A percentile compares a stretch with the other conserved stretches of the same genome.
Conservation (phyloP, 108 stramenopile genomes). For the Aurantiochytrium sp. region DNA sequence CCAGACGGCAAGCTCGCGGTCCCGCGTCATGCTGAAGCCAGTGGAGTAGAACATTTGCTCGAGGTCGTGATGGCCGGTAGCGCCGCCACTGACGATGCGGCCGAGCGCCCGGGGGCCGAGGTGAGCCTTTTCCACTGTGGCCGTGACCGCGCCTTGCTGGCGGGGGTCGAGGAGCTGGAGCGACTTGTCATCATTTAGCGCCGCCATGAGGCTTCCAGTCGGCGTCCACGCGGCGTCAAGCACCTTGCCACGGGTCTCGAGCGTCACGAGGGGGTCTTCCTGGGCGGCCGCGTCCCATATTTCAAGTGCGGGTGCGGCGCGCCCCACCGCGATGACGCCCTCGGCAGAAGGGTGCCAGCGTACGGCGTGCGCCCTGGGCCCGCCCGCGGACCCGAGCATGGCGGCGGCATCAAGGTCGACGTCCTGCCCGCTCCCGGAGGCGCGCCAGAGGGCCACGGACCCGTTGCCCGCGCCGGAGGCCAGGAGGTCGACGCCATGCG, state of each 20-base stretch:
- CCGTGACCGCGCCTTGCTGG: not conserved
- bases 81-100: not conserved
- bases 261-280: not conserved
- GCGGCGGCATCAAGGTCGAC: not conserved
- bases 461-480: slow-evolving; percentile 17
- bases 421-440: not conserved
- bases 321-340: not conserved
- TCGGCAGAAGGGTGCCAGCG: slow-evolving; percentile 17
- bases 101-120: not conserved
- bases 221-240: slow-evolving; percentile 9
- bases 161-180: not conserved
- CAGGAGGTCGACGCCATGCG: not conserved
- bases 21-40: slow-evolving; percentile 2
- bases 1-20: slow-evolving; percentile 25
- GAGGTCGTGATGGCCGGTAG: not conserved
- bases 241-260: not conserved
- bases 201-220: not conserved
- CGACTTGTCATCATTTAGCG: slow-evolving; percentile 15
- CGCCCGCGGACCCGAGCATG: not conserved
- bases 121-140: not conserved
- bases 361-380: not conserved
- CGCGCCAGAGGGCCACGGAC: slow-evolving; percentile 5
- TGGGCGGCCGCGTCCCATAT: not conserved
- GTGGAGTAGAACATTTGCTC: slow-evolving; percentile 6
- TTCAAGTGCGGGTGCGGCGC: not conserved